Evolutionary conservation across 2,329 filamentous ascomycete genomes (phyloP).

Genomic region (Nakataea oryzae): DNA sequence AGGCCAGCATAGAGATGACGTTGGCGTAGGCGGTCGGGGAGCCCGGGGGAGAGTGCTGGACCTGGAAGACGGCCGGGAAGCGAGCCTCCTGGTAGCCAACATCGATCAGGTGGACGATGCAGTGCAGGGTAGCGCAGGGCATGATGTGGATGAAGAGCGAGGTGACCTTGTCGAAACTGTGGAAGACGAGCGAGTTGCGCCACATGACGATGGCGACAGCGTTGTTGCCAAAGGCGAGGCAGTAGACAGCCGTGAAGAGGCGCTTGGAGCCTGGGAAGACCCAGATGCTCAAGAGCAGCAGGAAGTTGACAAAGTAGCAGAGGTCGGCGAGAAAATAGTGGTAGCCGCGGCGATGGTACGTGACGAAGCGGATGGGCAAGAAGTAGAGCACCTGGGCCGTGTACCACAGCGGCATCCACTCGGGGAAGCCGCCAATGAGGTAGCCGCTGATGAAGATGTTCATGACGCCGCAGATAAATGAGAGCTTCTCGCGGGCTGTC

Average conservation of each 20-base stretch:
- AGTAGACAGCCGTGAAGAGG: constrained; percentile 85
- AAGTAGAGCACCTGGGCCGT: constrained; percentile 81
- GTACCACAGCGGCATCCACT: constrained; percentile 91
- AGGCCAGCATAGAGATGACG: constrained; percentile 76
- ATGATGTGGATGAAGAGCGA: constrained; percentile 99
- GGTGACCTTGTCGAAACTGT: constrained; percentile 96
- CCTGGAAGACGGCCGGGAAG: constrained; percentile 78
- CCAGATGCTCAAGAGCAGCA: constrained; percentile 77
- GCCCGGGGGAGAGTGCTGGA: constrained; percentile 59
- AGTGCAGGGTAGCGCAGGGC: constrained; percentile 90
- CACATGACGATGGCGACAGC: constrained; percentile 98
- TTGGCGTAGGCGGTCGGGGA: constrained; percentile 70
- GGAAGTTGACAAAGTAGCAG: constrained; percentile 95
- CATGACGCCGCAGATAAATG: constrained; percentile 91
- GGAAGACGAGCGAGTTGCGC: constrained; percentile 96
- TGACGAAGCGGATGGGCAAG: constrained; percentile 91
- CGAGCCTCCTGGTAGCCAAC: constrained; percentile 52
- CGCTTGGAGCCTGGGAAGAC: constrained; percentile 83
- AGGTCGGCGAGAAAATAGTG: constrained; percentile 97
- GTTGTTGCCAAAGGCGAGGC: constrained; percentile 91
- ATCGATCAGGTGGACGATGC: constrained; percentile 73
- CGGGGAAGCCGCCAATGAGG: constrained; percentile 73
- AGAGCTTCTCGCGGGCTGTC: constrained; percentile 83
- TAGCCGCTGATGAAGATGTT: constrained; percentile 98
- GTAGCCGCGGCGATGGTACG: constrained; percentile 83